Base-by-base conservation (phyloP, 2,329 filamentous ascomycete species). In the Xylariaceae sp. region DNA sequence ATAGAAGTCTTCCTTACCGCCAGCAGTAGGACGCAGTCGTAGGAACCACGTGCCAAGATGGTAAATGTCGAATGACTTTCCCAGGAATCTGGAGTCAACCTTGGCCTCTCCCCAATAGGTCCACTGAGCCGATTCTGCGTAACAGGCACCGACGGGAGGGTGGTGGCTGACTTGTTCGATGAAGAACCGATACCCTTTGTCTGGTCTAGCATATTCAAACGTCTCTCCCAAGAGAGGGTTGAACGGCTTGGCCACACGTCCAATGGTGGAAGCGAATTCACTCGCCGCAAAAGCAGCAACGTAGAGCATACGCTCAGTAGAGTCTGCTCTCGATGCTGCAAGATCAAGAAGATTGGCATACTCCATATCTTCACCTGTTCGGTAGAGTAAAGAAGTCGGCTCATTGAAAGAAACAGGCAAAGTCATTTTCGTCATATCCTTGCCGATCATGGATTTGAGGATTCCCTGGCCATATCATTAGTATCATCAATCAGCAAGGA, bases 391-490 rank as follows among this genome's bases (percentile, higher is more conserved):
- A 4, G 94, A 97, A 0, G 94, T 99, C 0, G 94, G 94, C 74
- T 99, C 94, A 75, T 99, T 99, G 79, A 99, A 97, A 0, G 94
- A 96, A 1, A 99, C 94, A 0, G 94, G 94, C 17, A 99, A 78
- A 0, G 94, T 97, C 93, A 99, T 99, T 79, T 95, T 97, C 44
- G 94, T 97, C 94, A 99, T 97, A 72, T 99, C 94, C 74, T 99
- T 97, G 64, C 94, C 94, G 75, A 99, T 96, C 94, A 99, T 97
- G 18, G 93, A 97, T 78, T 97, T 99, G 64, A 99, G 78, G 67
- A 99, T 97, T 66, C 89, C 88, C 92, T 97, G 51, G 10, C 58
- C 17, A 61, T 13, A 49, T 74, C 63, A 76, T 67, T 30, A 55
- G 58, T 35, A 15, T 44, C n/a, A n/a, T 8, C 2, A 9, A n/a